These are phyloP conservation scores for Pulveroboletus ravenelii DNA, from an alignment of 768 basidiomycete genomes.

Conservation along the genomic window DNA sequence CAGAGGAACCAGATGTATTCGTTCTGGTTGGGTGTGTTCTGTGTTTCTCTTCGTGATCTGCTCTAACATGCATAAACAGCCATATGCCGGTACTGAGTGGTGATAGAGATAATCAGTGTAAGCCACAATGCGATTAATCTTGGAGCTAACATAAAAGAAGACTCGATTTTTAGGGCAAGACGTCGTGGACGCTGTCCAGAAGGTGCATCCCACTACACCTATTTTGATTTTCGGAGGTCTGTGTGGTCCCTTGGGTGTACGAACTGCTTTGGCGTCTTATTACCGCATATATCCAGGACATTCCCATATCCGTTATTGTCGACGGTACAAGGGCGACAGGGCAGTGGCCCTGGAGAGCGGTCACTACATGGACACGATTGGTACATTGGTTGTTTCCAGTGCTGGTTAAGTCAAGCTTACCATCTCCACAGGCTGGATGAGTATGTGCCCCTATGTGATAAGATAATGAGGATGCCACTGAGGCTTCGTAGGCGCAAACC, in stretches of 20 bases:
- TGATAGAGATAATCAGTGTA: slow-evolving; percentile 41
- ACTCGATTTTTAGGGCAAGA: slow-evolving; percentile 49
- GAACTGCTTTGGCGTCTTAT: background rate
- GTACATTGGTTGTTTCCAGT: slow-evolving; percentile 32
- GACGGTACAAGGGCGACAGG: slow-evolving; percentile 7
- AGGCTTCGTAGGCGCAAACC: slow-evolving; percentile 40
- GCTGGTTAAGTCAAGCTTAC: background rate
- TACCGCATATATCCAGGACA: slow-evolving; percentile 42
- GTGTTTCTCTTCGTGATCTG: background rate
- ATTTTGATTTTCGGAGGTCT: slow-evolving; percentile 78
- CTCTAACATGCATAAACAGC: slow-evolving; percentile 33
- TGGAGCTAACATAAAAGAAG: background rate
- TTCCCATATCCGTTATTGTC: slow-evolving; percentile 28
- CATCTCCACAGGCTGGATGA: slow-evolving; percentile 49
- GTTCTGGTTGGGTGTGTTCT: slow-evolving; percentile 56
- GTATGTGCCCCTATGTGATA: slow-evolving; percentile 32
- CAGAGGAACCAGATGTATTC: slow-evolving; percentile 80
- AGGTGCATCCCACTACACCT: slow-evolving; percentile 65
- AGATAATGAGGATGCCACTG: background rate
- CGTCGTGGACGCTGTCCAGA: slow-evolving; percentile 70
- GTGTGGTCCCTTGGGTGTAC: background rate
- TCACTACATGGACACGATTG: slow-evolving; percentile 90
- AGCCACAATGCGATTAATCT: slow-evolving; percentile 10
- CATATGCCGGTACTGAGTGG: slow-evolving; percentile 80
- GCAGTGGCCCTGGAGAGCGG: slow-evolving; percentile 66